Conservation (phyloP, 176 grass and related monocot species). For the Cocos nucifera region DNA sequence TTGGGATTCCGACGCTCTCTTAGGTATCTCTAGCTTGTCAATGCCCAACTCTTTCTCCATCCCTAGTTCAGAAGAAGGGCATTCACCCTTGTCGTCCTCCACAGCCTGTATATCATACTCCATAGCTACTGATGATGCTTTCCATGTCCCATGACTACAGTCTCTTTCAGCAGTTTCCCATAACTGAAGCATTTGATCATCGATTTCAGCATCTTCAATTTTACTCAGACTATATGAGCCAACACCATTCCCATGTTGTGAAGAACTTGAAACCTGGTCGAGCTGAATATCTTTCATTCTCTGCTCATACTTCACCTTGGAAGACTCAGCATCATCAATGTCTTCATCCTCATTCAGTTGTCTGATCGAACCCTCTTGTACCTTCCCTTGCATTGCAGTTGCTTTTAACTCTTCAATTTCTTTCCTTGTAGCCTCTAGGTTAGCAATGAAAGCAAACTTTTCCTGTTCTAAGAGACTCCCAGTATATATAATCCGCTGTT, state of each 20-base stretch:
- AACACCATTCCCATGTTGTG: conserved; percentile 33
- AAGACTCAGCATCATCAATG: conserved; percentile 23
- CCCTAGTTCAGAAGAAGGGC: conserved; percentile 47
- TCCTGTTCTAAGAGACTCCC: conserved; percentile 41
- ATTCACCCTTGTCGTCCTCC: conserved; percentile 58
- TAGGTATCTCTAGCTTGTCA: conserved; percentile 33
- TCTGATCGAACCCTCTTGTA: conserved; percentile 32
- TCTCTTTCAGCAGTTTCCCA: conserved; percentile 6
- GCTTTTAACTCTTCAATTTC: conserved; percentile 33
- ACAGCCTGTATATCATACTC: conserved; percentile 51
- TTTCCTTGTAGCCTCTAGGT: conserved; percentile 20
- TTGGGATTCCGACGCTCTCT: conserved; percentile 18
- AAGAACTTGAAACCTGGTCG: conserved; percentile 34
- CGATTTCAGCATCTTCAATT: conserved; percentile 34
- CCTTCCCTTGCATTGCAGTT: conserved; percentile 14
- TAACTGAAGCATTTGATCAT: conserved; percentile 86
- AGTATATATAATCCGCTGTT: conserved; percentile 23
- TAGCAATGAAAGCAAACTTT: conserved; percentile 23
- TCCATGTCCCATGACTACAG: neutral
- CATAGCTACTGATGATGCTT: conserved; percentile 31
- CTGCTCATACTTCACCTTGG: conserved; percentile 16
- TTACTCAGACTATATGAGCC: conserved; percentile 27
- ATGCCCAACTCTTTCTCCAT: conserved; percentile 41
- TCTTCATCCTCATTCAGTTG: neutral
- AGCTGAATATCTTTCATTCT: conserved; percentile 15